These are phyloP conservation scores for Phytophthora megakarya DNA, from an alignment of 352 stramenopile species.

Conservation along the genomic window DNA sequence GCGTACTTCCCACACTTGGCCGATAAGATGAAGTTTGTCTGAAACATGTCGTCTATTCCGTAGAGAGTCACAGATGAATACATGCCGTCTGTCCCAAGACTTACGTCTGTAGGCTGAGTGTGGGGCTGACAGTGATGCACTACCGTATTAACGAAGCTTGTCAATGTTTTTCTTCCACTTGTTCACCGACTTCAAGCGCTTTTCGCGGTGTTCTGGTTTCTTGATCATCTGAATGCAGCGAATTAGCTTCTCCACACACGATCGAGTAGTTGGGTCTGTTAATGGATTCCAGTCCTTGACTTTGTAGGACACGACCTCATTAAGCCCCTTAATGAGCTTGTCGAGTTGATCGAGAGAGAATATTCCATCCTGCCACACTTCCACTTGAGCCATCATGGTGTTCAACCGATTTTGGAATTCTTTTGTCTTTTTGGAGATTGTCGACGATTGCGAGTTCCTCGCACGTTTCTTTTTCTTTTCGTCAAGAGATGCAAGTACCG, in stretches of 20 bases:
- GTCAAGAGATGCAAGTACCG: conserved; percentile 4
- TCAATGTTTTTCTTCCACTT: conserved; percentile 13
- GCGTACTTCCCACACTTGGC: too few species aligned
- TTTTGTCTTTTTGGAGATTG: conserved; percentile 2
- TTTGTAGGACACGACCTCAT: conserved; percentile 13
- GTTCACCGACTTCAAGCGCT: conserved; percentile 24
- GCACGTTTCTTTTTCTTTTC: background rate
- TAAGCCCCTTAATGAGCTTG: conserved; percentile 21
- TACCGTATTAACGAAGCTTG: too few species aligned
- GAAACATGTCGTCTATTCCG: too few species aligned
- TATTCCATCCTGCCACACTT: conserved; percentile 34
- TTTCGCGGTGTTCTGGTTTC: conserved; percentile 18
- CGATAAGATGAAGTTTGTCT: too few species aligned
- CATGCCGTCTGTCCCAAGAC: too few species aligned
- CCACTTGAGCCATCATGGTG: conserved; percentile 12
- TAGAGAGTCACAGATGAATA: too few species aligned
- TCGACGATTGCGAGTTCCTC: background rate
- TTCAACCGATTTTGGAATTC: background rate
- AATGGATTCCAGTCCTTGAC: conserved; percentile 23
- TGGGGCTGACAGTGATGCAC: too few species aligned
- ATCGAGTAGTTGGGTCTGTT: conserved; percentile 1
- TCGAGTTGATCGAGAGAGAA: conserved; percentile 40
- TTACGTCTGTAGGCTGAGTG: too few species aligned
- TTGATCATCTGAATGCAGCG: conserved; percentile 28
- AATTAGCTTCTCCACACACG: conserved; percentile 27